phyloP scores from a whole-genome alignment of 2,329 filamentous ascomycete species.

The Diaporthe caulivora region DNA sequence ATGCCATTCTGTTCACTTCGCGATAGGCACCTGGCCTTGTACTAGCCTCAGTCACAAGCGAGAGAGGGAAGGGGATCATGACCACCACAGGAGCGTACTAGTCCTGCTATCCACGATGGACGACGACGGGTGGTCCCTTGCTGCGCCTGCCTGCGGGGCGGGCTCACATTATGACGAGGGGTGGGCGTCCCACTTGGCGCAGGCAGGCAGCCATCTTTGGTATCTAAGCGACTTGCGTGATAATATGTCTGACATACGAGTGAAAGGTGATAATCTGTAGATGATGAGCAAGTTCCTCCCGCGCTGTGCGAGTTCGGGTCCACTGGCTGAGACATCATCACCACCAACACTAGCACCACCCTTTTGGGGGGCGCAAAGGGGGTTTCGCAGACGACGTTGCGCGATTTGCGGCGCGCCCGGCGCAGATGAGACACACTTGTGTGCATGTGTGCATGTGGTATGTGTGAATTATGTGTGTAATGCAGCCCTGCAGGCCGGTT shows the following conservation, averaged over 20 bases:
- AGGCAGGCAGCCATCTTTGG: background rate
- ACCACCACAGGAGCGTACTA: background rate
- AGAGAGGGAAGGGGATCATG: slow-evolving; percentile 7
- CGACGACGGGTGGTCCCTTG: background rate
- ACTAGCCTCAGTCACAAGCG: slow-evolving; percentile 32
- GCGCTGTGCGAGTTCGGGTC: background rate
- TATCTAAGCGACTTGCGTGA: slow-evolving; percentile 21
- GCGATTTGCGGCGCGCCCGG: slow-evolving; percentile 29
- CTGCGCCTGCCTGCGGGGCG: slow-evolving; percentile 3
- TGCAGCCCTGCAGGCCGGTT: background rate
- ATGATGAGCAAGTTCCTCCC: background rate
- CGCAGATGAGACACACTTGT: slow-evolving; percentile 32
- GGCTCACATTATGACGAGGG: slow-evolving; percentile 4
- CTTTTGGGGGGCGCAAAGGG: background rate
- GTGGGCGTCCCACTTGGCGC: slow-evolving; percentile 5
- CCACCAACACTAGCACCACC: background rate
- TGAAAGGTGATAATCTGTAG: background rate
- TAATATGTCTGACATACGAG: slow-evolving; percentile 20
- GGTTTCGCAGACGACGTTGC: slow-evolving; percentile 20
- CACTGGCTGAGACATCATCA: slow-evolving; percentile 10
- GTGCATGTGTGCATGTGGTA: background rate
- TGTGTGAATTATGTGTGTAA: slow-evolving; percentile 1
- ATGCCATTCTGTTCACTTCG: background rate
- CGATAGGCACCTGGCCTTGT: slow-evolving; percentile 17
- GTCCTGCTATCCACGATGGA: background rate